Evolutionary conservation across 257 asterid species (phyloP), one percentile per base, ranked within the genome.

Genomic region (Oldenlandia corymbosa): DNA sequence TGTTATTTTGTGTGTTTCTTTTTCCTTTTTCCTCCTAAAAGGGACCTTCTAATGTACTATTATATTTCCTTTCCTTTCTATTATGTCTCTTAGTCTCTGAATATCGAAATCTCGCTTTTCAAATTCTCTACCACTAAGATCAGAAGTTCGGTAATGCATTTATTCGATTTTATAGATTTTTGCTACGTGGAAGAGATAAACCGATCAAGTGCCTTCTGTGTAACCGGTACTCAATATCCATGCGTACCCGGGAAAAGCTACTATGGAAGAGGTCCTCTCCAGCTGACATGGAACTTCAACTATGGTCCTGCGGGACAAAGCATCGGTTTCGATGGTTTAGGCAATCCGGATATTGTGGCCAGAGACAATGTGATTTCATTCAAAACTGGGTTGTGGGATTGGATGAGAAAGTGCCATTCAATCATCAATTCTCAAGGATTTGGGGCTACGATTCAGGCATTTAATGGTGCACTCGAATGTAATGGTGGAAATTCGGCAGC

Each of bases 241-340:
- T 79, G 88, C 10, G 74, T 63, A 0, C 58, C 72, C 1, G 73
- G 68, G 30, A 62, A 76, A 66, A 64, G 70, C 1, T 83, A 83
- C 70, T 75, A 75, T 10, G 85, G 85, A 0, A 69, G 88, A 27
- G 88, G 88, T 1, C 85, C 88, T 1, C 52, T 83, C 0, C 88
- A 83, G 71, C 49, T 81, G 23, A 75, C 87, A 0, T 81, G 87
- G 87, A 81, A 81, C 73, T 81, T 31, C 71, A 81, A 83, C 63
- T 83, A 83, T 55, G 88, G 88, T 3, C 77, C 84, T 0, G 85
- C 88, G 0, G 85, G 88, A 16, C 18, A 64, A 12, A 69, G 75
- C 51, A 79, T 83, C 9, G 83, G 83, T 5, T 83, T 80, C 14
- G 73, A 83, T 10, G 85, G 85, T 0, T 5, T 83, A 54, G 71